A percentile compares a stretch with the other conserved stretches of the same genome.
These are phyloP conservation scores for Xylaria nigripes DNA, from an alignment of 495 filamentous ascomycete species.

Conservation along the genomic window DNA sequence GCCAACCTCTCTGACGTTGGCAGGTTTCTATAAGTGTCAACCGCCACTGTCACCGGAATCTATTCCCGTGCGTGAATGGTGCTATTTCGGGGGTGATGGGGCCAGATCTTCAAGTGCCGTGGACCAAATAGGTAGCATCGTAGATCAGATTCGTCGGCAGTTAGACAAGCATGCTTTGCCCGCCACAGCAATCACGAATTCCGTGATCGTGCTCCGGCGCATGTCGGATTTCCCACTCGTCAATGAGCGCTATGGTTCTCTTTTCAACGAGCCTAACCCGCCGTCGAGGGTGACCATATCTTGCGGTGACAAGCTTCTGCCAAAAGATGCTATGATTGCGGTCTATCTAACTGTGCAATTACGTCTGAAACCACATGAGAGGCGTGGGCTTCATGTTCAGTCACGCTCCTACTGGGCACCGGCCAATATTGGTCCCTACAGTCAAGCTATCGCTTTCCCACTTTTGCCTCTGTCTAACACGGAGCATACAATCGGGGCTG, in stretches of 20 bases:
- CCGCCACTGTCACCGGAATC: neutral
- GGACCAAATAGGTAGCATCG: constrained; percentile 27
- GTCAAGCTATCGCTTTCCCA: constrained; percentile 69
- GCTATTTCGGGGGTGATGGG: constrained; percentile 13
- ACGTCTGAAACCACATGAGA: constrained; percentile 20
- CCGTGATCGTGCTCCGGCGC: constrained; percentile 65
- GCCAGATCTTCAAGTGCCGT: constrained; percentile 21
- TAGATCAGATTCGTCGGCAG: constrained; percentile 26
- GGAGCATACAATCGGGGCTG: neutral
- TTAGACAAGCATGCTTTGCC: constrained; percentile 25
- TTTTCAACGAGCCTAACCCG: constrained; percentile 69
- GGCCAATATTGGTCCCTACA: constrained; percentile 96
- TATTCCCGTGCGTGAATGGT: constrained; percentile 16
- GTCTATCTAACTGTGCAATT: constrained; percentile 34
- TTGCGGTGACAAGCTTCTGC: constrained; percentile 50
- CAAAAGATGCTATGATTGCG: constrained; percentile 48
- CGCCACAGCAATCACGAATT: constrained; percentile 56
- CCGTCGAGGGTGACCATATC: constrained; percentile 79
- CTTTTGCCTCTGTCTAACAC: constrained; percentile 16
- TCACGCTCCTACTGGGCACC: constrained; percentile 95
- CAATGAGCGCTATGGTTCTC: constrained; percentile 63
- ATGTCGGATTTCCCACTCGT: constrained; percentile 70
- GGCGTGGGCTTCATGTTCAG: constrained; percentile 77
- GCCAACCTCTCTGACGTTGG: neutral
- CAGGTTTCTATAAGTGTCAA: neutral